phyloP scores from a whole-genome alignment of 2,329 filamentous ascomycete genomes.

The Hirsutella thompsonii region DNA sequence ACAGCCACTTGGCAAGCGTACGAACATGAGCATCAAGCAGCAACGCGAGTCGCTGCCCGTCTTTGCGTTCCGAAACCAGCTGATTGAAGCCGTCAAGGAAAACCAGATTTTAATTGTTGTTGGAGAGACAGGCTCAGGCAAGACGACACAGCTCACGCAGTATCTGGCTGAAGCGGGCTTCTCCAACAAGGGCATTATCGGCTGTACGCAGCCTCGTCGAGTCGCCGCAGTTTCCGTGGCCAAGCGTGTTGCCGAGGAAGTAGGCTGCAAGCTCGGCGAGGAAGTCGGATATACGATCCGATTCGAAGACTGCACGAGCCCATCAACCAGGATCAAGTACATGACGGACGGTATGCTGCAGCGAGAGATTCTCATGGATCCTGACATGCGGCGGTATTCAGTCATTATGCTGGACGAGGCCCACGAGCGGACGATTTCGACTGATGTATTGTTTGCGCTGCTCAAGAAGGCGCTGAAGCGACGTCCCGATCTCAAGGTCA shows the following conservation, averaged over 20 bases:
- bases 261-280: slow-evolving; percentile 78
- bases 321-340: slow-evolving; percentile 91
- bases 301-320: slow-evolving; percentile 87
- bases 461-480: slow-evolving; percentile 86
- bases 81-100: slow-evolving; percentile 74
- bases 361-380: slow-evolving; percentile 86
- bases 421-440: slow-evolving; percentile 92
- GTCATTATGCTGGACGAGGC: slow-evolving; percentile 98
- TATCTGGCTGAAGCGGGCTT: slow-evolving; percentile 91
- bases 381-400: slow-evolving; percentile 78
- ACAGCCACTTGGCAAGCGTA: slow-evolving; percentile 72
- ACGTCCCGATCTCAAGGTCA: slow-evolving; percentile 79
- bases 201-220: slow-evolving; percentile 92
- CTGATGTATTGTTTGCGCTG: slow-evolving; percentile 86
- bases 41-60: slow-evolving; percentile 85
- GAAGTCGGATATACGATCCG: slow-evolving; percentile 97
- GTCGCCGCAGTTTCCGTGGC: slow-evolving; percentile 97
- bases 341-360: slow-evolving; percentile 99
- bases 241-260: slow-evolving; percentile 91
- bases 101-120: slow-evolving; percentile 94
- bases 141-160: slow-evolving; percentile 92
- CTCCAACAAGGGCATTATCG: slow-evolving; percentile 75
- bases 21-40: slow-evolving; percentile 85
- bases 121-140: slow-evolving; percentile 92
- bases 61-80: slow-evolving; percentile 72